A percentile compares a stretch with the other conserved stretches of the same genome.
These are phyloP conservation scores for Leucaena leucocephala DNA, from an alignment of 306 rosid genomes.

Conservation along the genomic window DNA sequence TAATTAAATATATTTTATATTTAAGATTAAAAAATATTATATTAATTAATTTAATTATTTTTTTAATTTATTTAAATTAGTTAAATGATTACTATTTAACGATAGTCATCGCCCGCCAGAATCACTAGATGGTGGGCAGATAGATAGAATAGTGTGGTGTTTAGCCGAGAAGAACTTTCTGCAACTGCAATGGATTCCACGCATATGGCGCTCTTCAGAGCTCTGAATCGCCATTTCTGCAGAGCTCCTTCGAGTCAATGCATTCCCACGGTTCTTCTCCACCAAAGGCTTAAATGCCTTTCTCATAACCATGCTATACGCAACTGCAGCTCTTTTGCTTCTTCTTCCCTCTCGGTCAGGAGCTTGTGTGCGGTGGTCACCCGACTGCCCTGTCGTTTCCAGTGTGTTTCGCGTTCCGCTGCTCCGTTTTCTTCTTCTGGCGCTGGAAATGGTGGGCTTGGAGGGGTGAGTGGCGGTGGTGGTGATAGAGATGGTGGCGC, in stretches of 20 bases:
- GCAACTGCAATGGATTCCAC: conserved; percentile 74
- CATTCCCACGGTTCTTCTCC: conserved; percentile 36
- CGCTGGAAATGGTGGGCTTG: conserved; percentile 56
- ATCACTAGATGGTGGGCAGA: background rate
- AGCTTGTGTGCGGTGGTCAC: conserved; percentile 35
- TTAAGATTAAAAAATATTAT: no score
- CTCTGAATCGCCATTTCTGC: conserved; percentile 52
- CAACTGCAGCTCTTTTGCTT: conserved; percentile 14
- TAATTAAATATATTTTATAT: no score
- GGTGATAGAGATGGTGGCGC: conserved; percentile 34
- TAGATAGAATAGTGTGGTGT: background rate
- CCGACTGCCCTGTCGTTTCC: conserved; percentile 42
- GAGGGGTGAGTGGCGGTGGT: conserved; percentile 27
- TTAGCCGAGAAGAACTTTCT: background rate
- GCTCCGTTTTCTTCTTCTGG: conserved; percentile 59
- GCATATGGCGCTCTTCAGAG: conserved; percentile 54
- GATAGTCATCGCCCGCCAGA: background rate
- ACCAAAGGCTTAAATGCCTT: conserved; percentile 45
- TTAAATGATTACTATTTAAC: no score
- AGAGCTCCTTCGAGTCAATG: conserved; percentile 37
- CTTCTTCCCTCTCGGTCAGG: conserved; percentile 41
- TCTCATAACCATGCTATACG: conserved; percentile 30
- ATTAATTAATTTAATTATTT: no score
- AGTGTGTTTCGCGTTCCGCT: conserved; percentile 62
- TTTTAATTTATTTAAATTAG: no score